These are phyloP conservation scores for Climacium dendroides DNA, from an alignment of 225 moss, liverwort and hornwort species.

Conservation along the genomic window DNA sequence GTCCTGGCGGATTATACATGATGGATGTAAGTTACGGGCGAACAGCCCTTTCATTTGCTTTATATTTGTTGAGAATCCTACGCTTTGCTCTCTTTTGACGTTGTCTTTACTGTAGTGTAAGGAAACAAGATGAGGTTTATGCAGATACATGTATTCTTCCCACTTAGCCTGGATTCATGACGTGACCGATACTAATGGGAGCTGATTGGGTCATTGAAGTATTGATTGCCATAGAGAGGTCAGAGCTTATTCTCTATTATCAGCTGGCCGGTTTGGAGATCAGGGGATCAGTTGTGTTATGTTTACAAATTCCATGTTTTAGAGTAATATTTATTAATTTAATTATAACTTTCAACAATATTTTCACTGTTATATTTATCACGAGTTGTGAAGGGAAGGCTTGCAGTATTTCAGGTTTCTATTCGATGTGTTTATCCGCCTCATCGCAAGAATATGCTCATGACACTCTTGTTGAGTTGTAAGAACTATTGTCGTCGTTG, in stretches of 20 bases:
- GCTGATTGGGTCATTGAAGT: not conserved
- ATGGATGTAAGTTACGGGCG: slow-evolving; percentile 61
- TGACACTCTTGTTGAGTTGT: not conserved
- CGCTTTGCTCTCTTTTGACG: not conserved
- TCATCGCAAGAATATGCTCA: not conserved
- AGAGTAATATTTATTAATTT: not conserved
- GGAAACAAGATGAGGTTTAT: not conserved
- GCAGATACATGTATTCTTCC: not conserved
- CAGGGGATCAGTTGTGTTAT: not conserved
- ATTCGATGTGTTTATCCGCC: not conserved
- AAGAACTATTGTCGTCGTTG: not conserved
- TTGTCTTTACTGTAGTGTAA: not conserved
- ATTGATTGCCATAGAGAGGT: not conserved
- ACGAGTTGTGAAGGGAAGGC: not conserved
- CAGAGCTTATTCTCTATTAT: not conserved
- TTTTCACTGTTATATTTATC: not conserved
- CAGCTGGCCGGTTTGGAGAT: not conserved
- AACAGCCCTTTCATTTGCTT: not conserved
- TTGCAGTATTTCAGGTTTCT: not conserved
- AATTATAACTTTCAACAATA: not conserved
- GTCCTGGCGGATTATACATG: slow-evolving; percentile 85
- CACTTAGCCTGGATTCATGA: not conserved
- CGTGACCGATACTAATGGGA: not conserved
- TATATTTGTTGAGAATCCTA: not conserved
- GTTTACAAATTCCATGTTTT: not conserved